Evolutionary conservation across 1,284 basidiomycete genomes (phyloP).

Genomic region (Melampsora americana): DNA sequence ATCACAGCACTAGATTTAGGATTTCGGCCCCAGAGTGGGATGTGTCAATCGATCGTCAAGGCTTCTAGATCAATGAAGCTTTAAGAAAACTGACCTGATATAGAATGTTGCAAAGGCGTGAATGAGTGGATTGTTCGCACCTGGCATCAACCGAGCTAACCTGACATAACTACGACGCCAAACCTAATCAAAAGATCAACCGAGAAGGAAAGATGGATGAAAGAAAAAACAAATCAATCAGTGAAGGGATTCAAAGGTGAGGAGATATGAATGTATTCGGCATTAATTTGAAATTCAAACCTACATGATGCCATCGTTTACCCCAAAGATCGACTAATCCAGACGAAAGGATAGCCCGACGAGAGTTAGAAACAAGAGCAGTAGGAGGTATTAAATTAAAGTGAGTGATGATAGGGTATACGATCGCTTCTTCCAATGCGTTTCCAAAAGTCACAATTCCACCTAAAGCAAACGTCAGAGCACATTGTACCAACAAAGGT

Average conservation of each 20-base stretch:
- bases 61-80: neutral
- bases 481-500: constrained; percentile 17
- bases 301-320: constrained; percentile 36
- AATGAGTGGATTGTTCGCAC: constrained; percentile 1
- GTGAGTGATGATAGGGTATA: constrained; percentile 23
- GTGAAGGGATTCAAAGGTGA: too few species aligned
- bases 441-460: constrained; percentile 27
- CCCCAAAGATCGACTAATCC: constrained; percentile 27
- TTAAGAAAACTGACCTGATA: constrained; percentile 12
- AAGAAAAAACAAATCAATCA: too few species aligned
- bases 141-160: constrained; percentile 15
- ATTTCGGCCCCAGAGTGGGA: neutral
- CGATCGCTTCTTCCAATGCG: constrained; percentile 23
- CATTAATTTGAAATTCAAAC: too few species aligned
- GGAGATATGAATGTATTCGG: too few species aligned
- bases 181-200: too few species aligned
- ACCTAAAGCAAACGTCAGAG: constrained; percentile 28
- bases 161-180: constrained; percentile 27
- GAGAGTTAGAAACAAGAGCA: constrained; percentile 20
- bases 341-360: constrained; percentile 21
- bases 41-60: neutral
- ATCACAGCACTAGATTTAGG: constrained; percentile 3
- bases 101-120: constrained; percentile 22
- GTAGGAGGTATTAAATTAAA: constrained; percentile 27
- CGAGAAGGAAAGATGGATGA: too few species aligned